Conservation (phyloP, 192 early-diverging fungal genomes). For the Gaertneriomyces sp. region DNA sequence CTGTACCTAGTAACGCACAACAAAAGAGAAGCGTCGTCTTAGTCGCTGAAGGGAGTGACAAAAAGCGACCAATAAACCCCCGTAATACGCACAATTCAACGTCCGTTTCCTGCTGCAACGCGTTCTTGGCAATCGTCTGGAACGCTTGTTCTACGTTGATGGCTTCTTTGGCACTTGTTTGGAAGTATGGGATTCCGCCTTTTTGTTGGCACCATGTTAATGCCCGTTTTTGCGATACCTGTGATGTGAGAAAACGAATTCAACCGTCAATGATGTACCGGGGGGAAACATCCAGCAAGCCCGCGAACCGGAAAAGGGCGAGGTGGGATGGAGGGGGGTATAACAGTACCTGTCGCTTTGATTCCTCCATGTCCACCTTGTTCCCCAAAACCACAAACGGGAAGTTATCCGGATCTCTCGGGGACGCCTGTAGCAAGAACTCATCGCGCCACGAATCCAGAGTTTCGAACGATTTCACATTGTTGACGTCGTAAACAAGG, state of each 20-base stretch:
- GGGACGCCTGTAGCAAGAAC: slow-evolving; percentile 93
- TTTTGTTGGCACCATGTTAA: slow-evolving; percentile 95
- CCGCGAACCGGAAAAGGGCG: not conserved
- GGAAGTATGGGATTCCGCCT: slow-evolving; percentile 97
- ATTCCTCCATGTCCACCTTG: slow-evolving; percentile 97
- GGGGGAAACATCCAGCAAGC: slow-evolving; percentile 29
- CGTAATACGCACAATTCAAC: slow-evolving; percentile 64
- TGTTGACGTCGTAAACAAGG: slow-evolving; percentile 94
- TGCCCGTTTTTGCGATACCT: slow-evolving; percentile 94
- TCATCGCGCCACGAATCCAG: slow-evolving; percentile 98
- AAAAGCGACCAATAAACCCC: not conserved
- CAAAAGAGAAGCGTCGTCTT: not conserved
- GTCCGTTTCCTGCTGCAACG: slow-evolving; percentile 90
- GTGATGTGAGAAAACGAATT: slow-evolving; percentile 4
- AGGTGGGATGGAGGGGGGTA: not conserved
- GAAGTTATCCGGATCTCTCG: slow-evolving; percentile 94
- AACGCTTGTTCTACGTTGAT: slow-evolving; percentile 99
- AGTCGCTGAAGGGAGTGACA: not conserved
- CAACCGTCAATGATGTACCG: not conserved
- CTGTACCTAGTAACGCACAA: slow-evolving; percentile 29
- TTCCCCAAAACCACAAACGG: slow-evolving; percentile 99
- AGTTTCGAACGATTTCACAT: slow-evolving; percentile 89
- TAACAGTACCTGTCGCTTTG: slow-evolving; percentile 70
- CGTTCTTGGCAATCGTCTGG: slow-evolving; percentile 91
- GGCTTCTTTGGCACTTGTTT: slow-evolving; percentile 96